Evolutionary conservation across 257 asterid species (phyloP).

Genomic region (Solanum rostratum): DNA sequence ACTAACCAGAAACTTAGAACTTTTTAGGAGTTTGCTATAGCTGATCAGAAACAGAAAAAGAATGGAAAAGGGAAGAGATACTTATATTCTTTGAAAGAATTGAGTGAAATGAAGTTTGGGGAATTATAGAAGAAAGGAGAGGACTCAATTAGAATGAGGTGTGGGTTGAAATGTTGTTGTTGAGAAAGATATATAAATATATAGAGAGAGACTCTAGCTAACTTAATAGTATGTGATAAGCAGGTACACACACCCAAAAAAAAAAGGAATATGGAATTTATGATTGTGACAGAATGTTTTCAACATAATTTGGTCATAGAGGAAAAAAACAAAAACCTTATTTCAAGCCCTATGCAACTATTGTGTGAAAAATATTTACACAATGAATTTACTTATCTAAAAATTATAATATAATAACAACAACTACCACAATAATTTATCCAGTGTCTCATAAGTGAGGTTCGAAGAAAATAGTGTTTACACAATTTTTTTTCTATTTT

Average conservation of each 20-base stretch:
- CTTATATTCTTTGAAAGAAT: not conserved
- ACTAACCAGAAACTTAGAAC: not conserved
- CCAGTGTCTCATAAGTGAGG: not conserved
- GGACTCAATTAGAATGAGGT: not conserved
- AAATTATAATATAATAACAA: no score
- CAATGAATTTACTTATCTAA: not conserved
- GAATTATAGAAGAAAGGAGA: not conserved
- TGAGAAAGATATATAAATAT: conserved; percentile 1
- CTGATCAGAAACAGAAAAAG: not conserved
- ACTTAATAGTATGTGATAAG: conserved; percentile 1
- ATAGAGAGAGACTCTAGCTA: not conserved
- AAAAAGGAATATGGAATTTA: not conserved
- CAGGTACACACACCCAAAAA: not conserved
- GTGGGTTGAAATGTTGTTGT: conserved; percentile 7
- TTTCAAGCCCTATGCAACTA: no score
- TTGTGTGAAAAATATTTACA: not conserved
- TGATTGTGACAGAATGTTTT: not conserved
- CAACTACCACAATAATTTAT: not conserved
- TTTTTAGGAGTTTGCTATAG: not conserved
- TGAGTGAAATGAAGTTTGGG: not conserved
- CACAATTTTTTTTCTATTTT: no score
- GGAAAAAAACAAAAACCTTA: not conserved
- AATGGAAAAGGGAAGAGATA: not conserved
- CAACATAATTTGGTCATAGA: not conserved
- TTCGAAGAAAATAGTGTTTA: not conserved